Base-by-base conservation (phyloP, 257 asterid species). In the Linaria vulgaris region DNA sequence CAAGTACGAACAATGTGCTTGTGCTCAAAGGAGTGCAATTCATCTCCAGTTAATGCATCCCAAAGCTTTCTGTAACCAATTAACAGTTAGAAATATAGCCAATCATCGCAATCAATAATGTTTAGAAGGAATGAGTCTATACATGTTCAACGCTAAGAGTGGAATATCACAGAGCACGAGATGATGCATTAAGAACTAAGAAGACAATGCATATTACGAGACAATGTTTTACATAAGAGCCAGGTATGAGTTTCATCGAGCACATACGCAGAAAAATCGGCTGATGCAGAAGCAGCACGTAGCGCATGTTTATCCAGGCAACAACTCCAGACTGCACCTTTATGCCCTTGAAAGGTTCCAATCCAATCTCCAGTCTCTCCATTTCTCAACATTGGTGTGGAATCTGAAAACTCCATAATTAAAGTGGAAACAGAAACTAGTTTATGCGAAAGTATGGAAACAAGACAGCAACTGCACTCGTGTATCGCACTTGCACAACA, bases 291-390 rank as follows among this genome's bases (percentile, higher is more conserved):
- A 57, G 99, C 99, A 57, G 94, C 96, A 51, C 95, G 97, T 48
- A 92, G 71, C 37, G 95, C 99, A 66, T 81, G 78, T 70, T 87
- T 92, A 80, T 89, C 97, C 69, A 92, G 73, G 81, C 95, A 82
- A 77, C 91, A 80, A 78, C 96, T 83, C 99, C 97, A 92, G 46
- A 92, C 99, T 30, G 99, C 99, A 67, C 99, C 99, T 70, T 92
- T 92, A 78, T 92, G 99, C 68, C 99, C 99, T 77, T 82, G 86
- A 75, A 89, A 92, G 69, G 97, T 92, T 72, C 99, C 99, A 76
- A 92, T 80, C 99, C 99, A 92, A 63, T 92, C 99, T 22, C 99
- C 99, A 3, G 99, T 89, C 81, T 87, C 97, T 44, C 99, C 99
- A 69, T 92, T 92, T 82, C 99, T 80, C 79, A 92, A 66, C 97